These are phyloP conservation scores for Xerocomus spinulosus DNA, from an alignment of 768 basidiomycete genomes.

Conservation along the genomic window DNA sequence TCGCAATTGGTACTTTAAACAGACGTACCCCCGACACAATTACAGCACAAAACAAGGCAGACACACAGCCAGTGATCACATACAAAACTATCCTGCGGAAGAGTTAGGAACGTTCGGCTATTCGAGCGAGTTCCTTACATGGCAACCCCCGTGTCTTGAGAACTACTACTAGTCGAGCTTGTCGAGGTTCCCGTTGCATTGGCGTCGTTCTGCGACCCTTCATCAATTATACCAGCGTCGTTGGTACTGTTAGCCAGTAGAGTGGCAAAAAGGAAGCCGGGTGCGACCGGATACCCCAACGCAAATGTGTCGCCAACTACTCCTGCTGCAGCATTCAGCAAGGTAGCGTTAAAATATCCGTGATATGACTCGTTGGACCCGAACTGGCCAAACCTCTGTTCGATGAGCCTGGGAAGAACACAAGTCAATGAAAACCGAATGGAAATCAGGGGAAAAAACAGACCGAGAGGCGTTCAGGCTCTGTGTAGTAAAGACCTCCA, in stretches of 20 bases:
- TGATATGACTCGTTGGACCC: conserved; percentile 49
- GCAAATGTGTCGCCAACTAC: conserved; percentile 42
- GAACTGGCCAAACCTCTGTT: conserved; percentile 59
- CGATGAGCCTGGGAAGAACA: conserved; percentile 40
- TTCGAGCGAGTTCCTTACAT: conserved; percentile 50
- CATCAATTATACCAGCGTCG: conserved; percentile 12
- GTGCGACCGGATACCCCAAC: conserved; percentile 39
- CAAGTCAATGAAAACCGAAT: not conserved
- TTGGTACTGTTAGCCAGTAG: conserved; percentile 64
- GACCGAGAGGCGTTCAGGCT: conserved; percentile 53
- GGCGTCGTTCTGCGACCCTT: conserved; percentile 13
- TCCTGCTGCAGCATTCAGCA: conserved; percentile 50
- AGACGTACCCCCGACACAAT: conserved; percentile 74
- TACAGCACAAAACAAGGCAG: conserved; percentile 77
- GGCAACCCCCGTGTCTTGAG: conserved; percentile 58
- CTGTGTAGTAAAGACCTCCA: conserved; percentile 77
- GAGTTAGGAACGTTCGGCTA: conserved; percentile 8
- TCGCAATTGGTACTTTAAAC: not conserved
- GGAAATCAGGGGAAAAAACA: conserved; percentile 22
- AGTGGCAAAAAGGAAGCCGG: conserved; percentile 68
- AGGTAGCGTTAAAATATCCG: conserved; percentile 53
- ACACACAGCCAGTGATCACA: conserved; percentile 85
- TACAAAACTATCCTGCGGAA: conserved; percentile 71
- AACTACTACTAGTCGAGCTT: conserved; percentile 6
- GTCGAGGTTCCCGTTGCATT: conserved; percentile 16